Base-by-base conservation (phyloP, 2,329 filamentous ascomycete genomes). In the Trichoderma afroharzianum region DNA sequence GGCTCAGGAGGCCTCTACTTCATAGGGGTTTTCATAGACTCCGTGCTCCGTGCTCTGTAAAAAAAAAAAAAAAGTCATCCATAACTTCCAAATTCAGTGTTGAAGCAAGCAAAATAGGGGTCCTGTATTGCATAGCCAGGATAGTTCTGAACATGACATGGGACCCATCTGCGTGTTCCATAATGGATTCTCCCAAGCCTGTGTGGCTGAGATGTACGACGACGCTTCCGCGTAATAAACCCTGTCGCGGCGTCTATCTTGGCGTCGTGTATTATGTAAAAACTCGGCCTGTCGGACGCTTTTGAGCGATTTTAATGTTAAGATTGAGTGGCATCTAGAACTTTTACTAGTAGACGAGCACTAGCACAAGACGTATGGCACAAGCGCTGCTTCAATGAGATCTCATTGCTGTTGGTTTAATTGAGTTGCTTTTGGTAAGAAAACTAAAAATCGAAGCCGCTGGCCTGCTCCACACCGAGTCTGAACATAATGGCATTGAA, bases 201-300 rank as follows among this genome's bases (percentile, higher is more conserved):
- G 24, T 21, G 63, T 67, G 63, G 63, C 63, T 67, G 63, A 67
- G 63, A 58, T 15, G 53, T 43, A 67, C 50, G 63, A 67, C 50
- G 63, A 67, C 63, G 63, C 63, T 32, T 67, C 53, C 18, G 21
- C 43, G 15, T 39, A 67, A n/a, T 21, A 21, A 57, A 21, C 63
- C 63, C 43, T 43, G 50, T 21, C 63, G 14, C 30, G 32, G 21
- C 50, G 63, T 28, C 12, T 57, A 28, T 36, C 15, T 36, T 39
- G 21, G 63, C 50, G 14, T 3, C 63, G 15, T n/a, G 36, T 2
- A 33, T 36, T 43, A 58, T 39, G 50, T 55, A 67, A 43, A 67
- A 39, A 30, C 18, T 28, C 26, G 33, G 24, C 50, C 18, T 28
- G 8, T 21, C 15, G 8, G 14, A 6, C 50, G 24, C 14, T 28